phyloP scores from a whole-genome alignment of 2,329 filamentous ascomycete species.

The Sordariomycetes sp. region DNA sequence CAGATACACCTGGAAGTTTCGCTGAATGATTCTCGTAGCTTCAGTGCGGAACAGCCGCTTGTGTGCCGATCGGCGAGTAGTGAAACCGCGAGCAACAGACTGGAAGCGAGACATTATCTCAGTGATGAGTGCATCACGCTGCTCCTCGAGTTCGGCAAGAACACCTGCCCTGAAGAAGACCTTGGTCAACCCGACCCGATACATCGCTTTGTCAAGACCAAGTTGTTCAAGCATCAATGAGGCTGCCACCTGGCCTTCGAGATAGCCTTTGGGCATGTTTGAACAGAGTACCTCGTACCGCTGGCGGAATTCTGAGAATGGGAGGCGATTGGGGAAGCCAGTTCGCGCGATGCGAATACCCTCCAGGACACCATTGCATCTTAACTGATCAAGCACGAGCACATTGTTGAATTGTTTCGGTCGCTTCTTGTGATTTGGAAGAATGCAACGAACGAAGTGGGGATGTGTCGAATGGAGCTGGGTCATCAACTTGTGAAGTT shows the following conservation, averaged over 20 bases:
- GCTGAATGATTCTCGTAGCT: conserved; percentile 87
- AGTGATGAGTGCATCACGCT: conserved; percentile 83
- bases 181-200: conserved; percentile 90
- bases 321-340: conserved; percentile 87
- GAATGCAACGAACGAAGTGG: conserved; percentile 94
- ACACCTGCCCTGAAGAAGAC: conserved; percentile 97
- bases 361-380: conserved; percentile 98
- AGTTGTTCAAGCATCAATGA: conserved; percentile 84
- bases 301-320: conserved; percentile 89
- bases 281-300: conserved; percentile 91
- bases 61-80: conserved; percentile 77
- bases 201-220: conserved; percentile 74
- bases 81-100: conserved; percentile 81
- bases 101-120: conserved; percentile 94
- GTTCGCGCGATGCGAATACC: conserved; percentile 95
- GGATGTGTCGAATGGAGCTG: conserved; percentile 94
- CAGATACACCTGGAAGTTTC: conserved; percentile 87
- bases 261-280: conserved; percentile 79
- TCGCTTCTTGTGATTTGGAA: conserved; percentile 95
- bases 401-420: conserved; percentile 87
- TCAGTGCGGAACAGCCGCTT: conserved; percentile 93
- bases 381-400: conserved; percentile 92
- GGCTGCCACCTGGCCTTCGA: conserved; percentile 82
- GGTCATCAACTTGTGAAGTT: conserved; percentile 90
- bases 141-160: conserved; percentile 91